Evolutionary conservation across 345 rosid genomes (phyloP), one percentile per base, ranked within the genome.

Genomic region (Brassica rapa): DNA sequence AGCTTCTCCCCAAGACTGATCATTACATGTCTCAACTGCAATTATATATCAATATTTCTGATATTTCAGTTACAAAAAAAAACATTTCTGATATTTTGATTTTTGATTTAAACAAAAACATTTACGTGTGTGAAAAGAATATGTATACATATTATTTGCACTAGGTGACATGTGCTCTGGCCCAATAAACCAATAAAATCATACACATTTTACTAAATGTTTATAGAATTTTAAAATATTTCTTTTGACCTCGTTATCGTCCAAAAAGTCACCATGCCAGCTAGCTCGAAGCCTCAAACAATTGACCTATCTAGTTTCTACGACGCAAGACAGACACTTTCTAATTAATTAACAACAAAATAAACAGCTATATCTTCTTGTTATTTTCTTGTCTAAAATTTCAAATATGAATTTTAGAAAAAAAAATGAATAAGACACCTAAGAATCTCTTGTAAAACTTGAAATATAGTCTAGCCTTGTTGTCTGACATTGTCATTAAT

Each of bases 1-100:
- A 94, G 83, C 82, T 92, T 94, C 77, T 94, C 98, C 3, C 98
- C 98, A 23, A 94, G 86, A 82, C 89, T 90, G 74, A 94, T 94
- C 97, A 94, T 94, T 27, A 92, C 98, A 73, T 89, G 88, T 90
- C 97, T 87, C 86, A 94, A 51, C 98, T 94, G 62, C 63, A 72
- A 57, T 51, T 51, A 76, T 63, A 19, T 51, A 11, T 69, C 9
- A 63, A 56, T 65, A 37, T 25, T 14, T 62, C n/a, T 29, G 37
- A 62, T 14, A 62, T 29, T 62, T 27, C 30, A 27, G 30, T 27
- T 27, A 27, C 30, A 27, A 27, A 27, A 27, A 27, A 27, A 27
- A 63, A 56, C 68, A 37, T 25, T 14, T 62, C n/a, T 29, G 37
- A 62, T 14, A 62, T 29, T 62, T 27, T 27, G 30, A 27, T 27